Conservation (phyloP, 495 filamentous ascomycete species). For the Poronia punctata region DNA sequence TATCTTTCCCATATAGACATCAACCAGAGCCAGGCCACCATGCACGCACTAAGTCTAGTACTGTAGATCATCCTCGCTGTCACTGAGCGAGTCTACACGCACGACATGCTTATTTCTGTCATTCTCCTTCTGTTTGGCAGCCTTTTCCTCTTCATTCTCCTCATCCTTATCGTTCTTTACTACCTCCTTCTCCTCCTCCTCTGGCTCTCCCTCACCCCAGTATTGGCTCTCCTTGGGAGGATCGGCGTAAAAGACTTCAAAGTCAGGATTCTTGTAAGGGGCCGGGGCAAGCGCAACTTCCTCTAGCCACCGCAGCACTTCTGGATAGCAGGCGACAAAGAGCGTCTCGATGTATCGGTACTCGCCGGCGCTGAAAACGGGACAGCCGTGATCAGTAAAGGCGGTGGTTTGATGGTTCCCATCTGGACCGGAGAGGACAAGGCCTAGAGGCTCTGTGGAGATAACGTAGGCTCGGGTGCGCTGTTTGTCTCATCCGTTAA, state of each 20-base stretch:
- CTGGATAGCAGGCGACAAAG: slow-evolving; percentile 26
- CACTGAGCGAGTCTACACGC: neutral
- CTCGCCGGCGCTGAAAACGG: slow-evolving; percentile 38
- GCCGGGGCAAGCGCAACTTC: slow-evolving; percentile 29
- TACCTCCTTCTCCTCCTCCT: neutral
- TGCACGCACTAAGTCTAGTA: neutral
- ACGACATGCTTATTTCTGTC: slow-evolving; percentile 3
- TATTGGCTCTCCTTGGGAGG: neutral
- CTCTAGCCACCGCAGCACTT: slow-evolving; percentile 39
- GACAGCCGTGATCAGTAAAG: slow-evolving; percentile 36
- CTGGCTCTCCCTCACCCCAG: neutral
- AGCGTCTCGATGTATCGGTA: slow-evolving; percentile 29
- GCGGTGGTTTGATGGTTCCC: slow-evolving; percentile 26
- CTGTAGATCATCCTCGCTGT: too few species aligned
- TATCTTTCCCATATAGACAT: too few species aligned
- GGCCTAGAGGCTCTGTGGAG: slow-evolving; percentile 40
- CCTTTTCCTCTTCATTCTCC: neutral
- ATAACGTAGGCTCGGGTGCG: slow-evolving; percentile 56
- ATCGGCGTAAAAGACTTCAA: slow-evolving; percentile 16
- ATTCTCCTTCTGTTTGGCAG: neutral
- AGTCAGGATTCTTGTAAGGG: slow-evolving; percentile 27
- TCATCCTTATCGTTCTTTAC: neutral
- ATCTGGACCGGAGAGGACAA: slow-evolving; percentile 38
- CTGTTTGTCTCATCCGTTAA: slow-evolving; percentile 18
- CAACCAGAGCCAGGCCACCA: too few species aligned